Base-by-base conservation (phyloP, 2,329 filamentous ascomycete species). In the Penicillium sp. region DNA sequence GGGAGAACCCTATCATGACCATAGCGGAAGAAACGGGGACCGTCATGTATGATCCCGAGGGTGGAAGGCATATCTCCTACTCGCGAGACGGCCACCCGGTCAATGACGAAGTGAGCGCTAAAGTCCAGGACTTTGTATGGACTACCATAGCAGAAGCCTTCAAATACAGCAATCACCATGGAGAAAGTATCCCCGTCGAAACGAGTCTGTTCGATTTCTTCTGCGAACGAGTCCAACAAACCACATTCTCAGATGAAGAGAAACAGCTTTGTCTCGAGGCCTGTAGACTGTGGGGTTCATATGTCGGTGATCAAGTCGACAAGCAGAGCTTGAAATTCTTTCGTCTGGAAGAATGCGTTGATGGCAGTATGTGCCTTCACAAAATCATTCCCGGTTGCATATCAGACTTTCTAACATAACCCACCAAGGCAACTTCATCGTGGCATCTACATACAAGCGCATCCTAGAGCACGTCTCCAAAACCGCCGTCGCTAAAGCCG, bases 321-420 rank as follows among this genome's bases (percentile, higher is more conserved):
- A 78, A 73, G 44, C 86, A 88, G 68, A 87, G 83, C 65, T 70
- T 89, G 60, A 84, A 81, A 65, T 88, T 84, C 70, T 87, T 87
- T 66, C 86, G 83, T 77, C 74, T 89, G 29, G 86, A 89, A 66
- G 85, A 88, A 67, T 87, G 84, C 57, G 83, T 88, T 49, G 85
- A 87, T 64, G 86, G 86, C 19, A 78, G 80, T 78, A 41, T 12
- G 33, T 27, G n/a, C 21, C 21, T 38, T 42, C 6, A 15, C 58
- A 36, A 23, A 17, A 12, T 17, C 8, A 21, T 10, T 6, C 29
- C 29, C 2, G 2, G 4, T 15, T 21, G 2, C 13, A 48, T 7
- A 35, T 6, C 8, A 23, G 27, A 33, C 12, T 2, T 4, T 7
- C 44, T 63, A 25, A 63, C 45, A 31, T 38, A 8, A 21, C 29